Base-by-base conservation (phyloP, 768 basidiomycete species). In the Sarcodon sp. region DNA sequence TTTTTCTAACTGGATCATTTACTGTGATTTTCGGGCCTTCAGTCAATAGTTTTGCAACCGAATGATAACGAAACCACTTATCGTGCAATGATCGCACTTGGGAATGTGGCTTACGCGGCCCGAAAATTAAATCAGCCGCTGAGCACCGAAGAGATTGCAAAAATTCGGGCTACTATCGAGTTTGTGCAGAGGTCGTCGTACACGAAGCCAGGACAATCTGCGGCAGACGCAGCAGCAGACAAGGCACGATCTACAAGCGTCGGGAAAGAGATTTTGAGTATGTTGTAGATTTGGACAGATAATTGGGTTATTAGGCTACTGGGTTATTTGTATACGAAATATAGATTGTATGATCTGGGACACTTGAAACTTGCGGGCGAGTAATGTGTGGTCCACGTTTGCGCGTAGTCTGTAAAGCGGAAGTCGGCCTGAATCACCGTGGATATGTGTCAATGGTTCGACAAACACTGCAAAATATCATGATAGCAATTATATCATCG, bases 31-130 rank as follows among this genome's bases (percentile, higher is more conserved):
- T 46, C 27, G 43, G 44, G 35, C 35, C 27, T 34, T 11, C 52
- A 79, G 76, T 64, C 61, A 10, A 53, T 77, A 13, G 58, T 77
- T 39, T 61, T 65, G 9, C 57, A 63, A 66, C 69, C 47, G 73
- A 77, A 56, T 34, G 87, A 89, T 48, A 66, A 78, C 8, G 87
- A 89, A 55, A 75, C 82, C 3, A 71, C 69, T 21, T 88, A 88
- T 59, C 79, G 87, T 34, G 69, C 76, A 7, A 64, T 80, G 9
- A 83, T 86, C 31, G 86, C 76, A 5, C 67, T 89, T 9, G 87
- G 87, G 18, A 87, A 89, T 60, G 60, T 76, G 33, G 87, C 87
- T 13, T 41, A 41, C 39, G 39, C 39, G 8, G 39, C 39, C 1
- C 15, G 13, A 27, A 4, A 13, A 27, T 41, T 41, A 4, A 41